Evolutionary conservation across 129 eudicot genomes (phyloP).

Genomic region (Flaveria bidentis): DNA sequence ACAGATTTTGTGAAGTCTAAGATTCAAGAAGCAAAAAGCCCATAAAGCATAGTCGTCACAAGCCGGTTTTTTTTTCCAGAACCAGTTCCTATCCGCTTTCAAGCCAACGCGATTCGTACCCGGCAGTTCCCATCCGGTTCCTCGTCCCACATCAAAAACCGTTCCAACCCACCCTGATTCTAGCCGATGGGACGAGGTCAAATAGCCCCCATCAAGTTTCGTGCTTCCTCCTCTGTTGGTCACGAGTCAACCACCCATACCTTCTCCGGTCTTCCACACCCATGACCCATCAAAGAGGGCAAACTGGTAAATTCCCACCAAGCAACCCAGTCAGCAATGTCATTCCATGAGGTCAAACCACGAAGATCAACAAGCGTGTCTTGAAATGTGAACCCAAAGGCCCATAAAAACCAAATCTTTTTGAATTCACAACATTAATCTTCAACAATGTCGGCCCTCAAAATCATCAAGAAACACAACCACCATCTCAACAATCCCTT

Average conservation of each 20-base stretch:
- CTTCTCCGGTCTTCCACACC: neutral
- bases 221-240: no score
- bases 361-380: conserved; percentile 5
- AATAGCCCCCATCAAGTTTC: no score
- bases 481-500: conserved; percentile 89
- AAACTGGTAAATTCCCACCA: conserved; percentile 17
- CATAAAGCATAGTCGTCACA: no score
- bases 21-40: no score
- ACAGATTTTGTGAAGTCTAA: no score
- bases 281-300: conserved; percentile 20
- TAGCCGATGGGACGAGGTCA: no score
- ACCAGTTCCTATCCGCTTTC: no score
- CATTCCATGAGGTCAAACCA: conserved; percentile 26
- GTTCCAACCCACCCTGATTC: no score
- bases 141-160: no score
- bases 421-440: conserved; percentile 6
- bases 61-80: no score
- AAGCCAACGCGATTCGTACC: no score
- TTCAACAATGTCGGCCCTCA: conserved; percentile 55
- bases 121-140: no score
- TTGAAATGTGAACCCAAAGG: conserved; percentile 18
- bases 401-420: conserved; percentile 22
- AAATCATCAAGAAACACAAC: conserved; percentile 81
- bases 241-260: conserved; percentile 20
- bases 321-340: conserved; percentile 20